Evolutionary conservation across 2,329 filamentous ascomycete species (phyloP).

Genomic region (Metarhizium humberi): DNA sequence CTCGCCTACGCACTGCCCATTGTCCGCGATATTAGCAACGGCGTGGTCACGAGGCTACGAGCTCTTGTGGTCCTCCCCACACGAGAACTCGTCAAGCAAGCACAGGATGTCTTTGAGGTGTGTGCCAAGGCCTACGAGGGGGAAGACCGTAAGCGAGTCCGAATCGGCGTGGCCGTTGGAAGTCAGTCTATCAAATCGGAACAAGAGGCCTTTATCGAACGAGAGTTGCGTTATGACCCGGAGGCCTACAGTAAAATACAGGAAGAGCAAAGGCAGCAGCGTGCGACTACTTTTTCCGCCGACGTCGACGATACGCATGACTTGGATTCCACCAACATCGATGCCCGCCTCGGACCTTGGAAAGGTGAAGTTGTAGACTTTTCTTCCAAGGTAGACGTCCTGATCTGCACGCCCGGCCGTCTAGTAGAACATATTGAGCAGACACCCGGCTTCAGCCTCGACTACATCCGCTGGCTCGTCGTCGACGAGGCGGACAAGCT

Average conservation of each 20-base stretch:
- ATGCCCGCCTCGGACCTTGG: slow-evolving; percentile 24
- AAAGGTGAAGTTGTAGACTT: slow-evolving; percentile 50
- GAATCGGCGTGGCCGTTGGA: slow-evolving; percentile 74
- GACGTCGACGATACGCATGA: slow-evolving; percentile 12
- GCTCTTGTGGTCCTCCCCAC: slow-evolving; percentile 86
- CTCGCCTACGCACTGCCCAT: slow-evolving; percentile 84
- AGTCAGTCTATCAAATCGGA: slow-evolving; percentile 65
- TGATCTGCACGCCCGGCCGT: slow-evolving; percentile 86
- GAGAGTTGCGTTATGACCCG: slow-evolving; percentile 53
- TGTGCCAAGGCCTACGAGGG: slow-evolving; percentile 56
- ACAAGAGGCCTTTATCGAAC: slow-evolving; percentile 38
- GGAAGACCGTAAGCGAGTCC: slow-evolving; percentile 54
- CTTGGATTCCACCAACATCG: slow-evolving; percentile 11
- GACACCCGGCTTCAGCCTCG: slow-evolving; percentile 72
- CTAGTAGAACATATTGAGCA: slow-evolving; percentile 83
- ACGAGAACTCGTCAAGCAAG: slow-evolving; percentile 81
- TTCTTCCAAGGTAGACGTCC: slow-evolving; percentile 69
- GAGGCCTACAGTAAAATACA: slow-evolving; percentile 32
- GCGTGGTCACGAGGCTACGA: slow-evolving; percentile 56
- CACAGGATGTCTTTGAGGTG: slow-evolving; percentile 65
- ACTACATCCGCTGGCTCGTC: slow-evolving; percentile 76
- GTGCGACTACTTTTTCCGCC: slow-evolving; percentile 5
- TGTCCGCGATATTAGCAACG: slow-evolving; percentile 62
- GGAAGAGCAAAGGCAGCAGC: slow-evolving; percentile 11
- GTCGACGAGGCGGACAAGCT: slow-evolving; percentile 93